Base-by-base conservation (phyloP, 768 basidiomycete species). In the Leucocoprinus sp. region DNA sequence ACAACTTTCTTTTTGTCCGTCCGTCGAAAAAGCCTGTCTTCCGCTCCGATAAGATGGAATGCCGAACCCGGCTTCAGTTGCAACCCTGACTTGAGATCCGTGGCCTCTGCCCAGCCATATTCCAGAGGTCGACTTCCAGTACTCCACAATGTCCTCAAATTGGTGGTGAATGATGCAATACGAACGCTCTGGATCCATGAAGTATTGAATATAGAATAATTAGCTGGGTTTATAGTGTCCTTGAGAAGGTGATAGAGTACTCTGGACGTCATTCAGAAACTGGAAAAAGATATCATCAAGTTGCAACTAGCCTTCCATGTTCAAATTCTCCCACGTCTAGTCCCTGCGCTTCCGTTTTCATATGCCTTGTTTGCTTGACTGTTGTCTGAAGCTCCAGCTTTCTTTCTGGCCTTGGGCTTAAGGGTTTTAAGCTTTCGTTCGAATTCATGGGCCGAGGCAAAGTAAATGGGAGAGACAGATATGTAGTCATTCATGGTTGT, bases 391-490 rank as follows among this genome's bases (percentile, higher is more conserved):
- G 46, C 33, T 28, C 37, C 59, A 1, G 50, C 44, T 22, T 61
- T 58, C 49, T 71, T 67, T 11, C 58, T 58, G 0, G 57, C 49
- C 37, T 67, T 70, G 5, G 65, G 64, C 38, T 64, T 70, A 43
- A 74, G 60, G 2, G 52, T 54, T 8, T 56, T 50, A 2, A 76
- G 50, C 50, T 71, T 76, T 31, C 60, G 62, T 1, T 52, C 38
- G 8, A 77, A 55, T 14, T 66, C 64, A 0, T 57, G 40, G 3
- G 14, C 15, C 5, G 50, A 54, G 37, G 40, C 12, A 42, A 77
- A 77, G 34, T 61, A 55, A 26, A 76, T 71, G 0, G 75, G 75
- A 0, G 75, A 76, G 6, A 77, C 51, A 0, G 74, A 75, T 21
- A 65, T 60, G 44, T 72, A 74, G 7, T 65, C 53, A 3, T 42